phyloP scores from a whole-genome alignment of 2,329 filamentous ascomycete genomes.

The Xylaria digitata region DNA sequence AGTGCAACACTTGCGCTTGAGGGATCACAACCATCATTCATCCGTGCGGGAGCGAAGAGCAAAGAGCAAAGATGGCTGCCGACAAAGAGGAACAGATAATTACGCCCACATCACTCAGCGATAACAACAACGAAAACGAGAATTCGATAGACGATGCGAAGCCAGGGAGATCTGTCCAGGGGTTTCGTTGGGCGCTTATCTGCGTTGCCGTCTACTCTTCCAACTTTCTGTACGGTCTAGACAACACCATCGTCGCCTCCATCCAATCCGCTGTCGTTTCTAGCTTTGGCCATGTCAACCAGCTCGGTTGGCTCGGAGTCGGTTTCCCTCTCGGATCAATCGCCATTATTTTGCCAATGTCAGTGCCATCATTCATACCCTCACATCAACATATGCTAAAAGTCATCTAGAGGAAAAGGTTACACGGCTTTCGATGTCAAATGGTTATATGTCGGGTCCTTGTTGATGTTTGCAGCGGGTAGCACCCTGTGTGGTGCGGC shows the following conservation, averaged over 20 bases:
- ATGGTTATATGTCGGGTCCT: conserved; percentile 47
- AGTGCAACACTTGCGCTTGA: too few relatives aligned
- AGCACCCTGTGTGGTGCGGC: conserved; percentile 53
- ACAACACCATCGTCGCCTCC: conserved; percentile 60
- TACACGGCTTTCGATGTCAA: conserved; percentile 56
- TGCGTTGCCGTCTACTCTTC: conserved; percentile 18
- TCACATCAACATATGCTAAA: too few relatives aligned
- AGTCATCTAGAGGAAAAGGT: neutral
- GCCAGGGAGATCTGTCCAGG: too few relatives aligned
- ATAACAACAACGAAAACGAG: too few relatives aligned
- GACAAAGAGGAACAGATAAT: too few relatives aligned
- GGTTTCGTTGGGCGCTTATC: conserved; percentile 54
- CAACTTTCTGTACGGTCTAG: conserved; percentile 52
- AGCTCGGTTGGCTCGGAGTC: conserved; percentile 55
- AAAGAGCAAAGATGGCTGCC: too few relatives aligned
- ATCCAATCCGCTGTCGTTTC: conserved; percentile 55
- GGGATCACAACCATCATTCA: too few relatives aligned
- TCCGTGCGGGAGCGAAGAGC: too few relatives aligned
- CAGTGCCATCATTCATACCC: too few relatives aligned
- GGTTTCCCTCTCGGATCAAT: conserved; percentile 56
- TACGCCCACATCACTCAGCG: too few relatives aligned
- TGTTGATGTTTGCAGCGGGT: conserved; percentile 40
- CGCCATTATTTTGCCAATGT: conserved; percentile 49
- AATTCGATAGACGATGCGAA: too few relatives aligned
- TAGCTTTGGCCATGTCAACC: conserved; percentile 50